Evolutionary conservation across 169 alveolate species (phyloP).

Genomic region (Blepharisma undulans): DNA sequence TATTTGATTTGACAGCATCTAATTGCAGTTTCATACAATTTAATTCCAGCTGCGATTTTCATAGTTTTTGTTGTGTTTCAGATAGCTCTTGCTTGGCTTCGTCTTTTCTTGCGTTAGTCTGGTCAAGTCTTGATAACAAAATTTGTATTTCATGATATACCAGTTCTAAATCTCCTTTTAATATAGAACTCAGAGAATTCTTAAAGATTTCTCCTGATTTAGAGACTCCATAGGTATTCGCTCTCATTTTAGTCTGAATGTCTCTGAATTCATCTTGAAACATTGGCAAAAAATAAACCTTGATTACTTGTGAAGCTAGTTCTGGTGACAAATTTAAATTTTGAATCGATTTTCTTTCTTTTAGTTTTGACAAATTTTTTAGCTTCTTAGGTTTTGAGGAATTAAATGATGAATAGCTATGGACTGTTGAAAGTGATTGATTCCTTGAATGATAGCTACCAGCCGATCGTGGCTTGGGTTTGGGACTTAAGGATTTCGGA

Average conservation of each 20-base stretch:
- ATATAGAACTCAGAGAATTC: background rate
- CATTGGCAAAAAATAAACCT: constrained; percentile 63
- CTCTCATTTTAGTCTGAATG: background rate
- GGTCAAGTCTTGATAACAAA: background rate
- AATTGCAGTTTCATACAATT: background rate
- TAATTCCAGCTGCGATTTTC: background rate
- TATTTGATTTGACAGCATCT: background rate
- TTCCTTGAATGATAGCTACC: background rate
- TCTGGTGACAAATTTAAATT: constrained; percentile 46
- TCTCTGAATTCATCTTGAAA: constrained; percentile 42
- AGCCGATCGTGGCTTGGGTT: background rate
- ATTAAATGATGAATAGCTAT: background rate
- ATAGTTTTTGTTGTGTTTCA: background rate
- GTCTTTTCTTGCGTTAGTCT: background rate
- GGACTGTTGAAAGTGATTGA: background rate
- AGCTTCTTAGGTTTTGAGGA: background rate
- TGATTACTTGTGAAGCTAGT: constrained; percentile 63
- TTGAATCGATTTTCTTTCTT: background rate
- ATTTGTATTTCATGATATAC: background rate
- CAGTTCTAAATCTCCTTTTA: background rate
- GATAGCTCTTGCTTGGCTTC: background rate
- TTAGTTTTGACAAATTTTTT: background rate
- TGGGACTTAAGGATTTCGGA: background rate
- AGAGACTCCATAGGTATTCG: background rate
- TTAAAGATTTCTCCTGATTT: background rate